Base-by-base conservation (phyloP, 345 rosid genomes). In the Lepidium aucheri region DNA sequence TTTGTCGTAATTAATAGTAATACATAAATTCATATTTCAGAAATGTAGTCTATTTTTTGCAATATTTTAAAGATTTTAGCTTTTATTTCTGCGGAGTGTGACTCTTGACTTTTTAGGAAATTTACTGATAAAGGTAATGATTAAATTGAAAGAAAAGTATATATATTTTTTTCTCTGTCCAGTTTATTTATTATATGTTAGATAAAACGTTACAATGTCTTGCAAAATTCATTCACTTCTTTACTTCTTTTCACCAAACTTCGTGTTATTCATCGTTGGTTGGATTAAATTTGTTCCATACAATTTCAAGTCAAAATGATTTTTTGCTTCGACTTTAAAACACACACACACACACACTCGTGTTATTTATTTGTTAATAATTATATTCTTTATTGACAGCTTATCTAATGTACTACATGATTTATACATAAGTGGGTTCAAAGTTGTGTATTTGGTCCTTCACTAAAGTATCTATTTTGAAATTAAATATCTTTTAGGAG, bases 171-270 rank as follows among this genome's bases (percentile, higher is more conserved):
- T 39, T 20, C 30, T 17, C 55, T 46, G 22, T 39, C 52, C 18
- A 43, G 18, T 53, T 46, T 53, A 55, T 20, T 36, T 5, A 45
- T 36, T 5, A 45, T 39, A 10, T 59, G 58, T 72, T 28, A 64
- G 65, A 63, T 72, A 72, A 55, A 64, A 63, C 56, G 64, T 72
- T 54, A 28, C 70, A 18, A 5, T 72, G 39, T 51, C 55, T 73
- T 65, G 62, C 67, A 49, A 65, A 73, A 42, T n/a, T n/a, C n/a
- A n/a, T n/a, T n/a, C n/a, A n/a, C n/a, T 35, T 49, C 41, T 58
- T 20, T 53, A 55, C 65, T 53, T 40, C 22, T 56, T 46, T 45
- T 63, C 18, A 45, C 59, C 76, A 56, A 72, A 64, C 65, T 73
- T 65, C 35, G 35, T 26, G 13, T 30, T 8, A 40, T 55, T 12